phyloP scores from a whole-genome alignment of 768 basidiomycete genomes.

The Mycena vitilis region DNA sequence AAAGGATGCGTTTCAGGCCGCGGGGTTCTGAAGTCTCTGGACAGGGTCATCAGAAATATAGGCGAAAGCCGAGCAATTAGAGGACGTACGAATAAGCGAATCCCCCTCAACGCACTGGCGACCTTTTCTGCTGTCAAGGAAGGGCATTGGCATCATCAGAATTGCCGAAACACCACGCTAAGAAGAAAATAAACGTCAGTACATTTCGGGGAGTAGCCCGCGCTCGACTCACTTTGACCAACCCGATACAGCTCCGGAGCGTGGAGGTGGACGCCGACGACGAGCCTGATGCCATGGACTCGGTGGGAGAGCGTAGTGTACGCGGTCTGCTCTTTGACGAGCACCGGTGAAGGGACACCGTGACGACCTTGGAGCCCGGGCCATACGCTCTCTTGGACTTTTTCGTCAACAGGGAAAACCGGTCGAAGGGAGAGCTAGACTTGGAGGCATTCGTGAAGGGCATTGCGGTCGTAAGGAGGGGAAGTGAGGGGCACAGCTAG shows the following conservation, averaged over 20 bases:
- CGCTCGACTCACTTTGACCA: conserved; percentile 5
- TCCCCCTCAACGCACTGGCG: no score
- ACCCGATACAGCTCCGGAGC: neutral
- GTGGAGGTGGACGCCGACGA: no score
- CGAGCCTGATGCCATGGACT: neutral
- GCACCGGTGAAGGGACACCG: neutral
- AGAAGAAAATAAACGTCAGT: neutral
- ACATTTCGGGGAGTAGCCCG: neutral
- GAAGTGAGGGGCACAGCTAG: neutral
- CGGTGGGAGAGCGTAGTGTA: neutral
- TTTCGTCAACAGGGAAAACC: neutral
- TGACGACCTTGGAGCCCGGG: neutral
- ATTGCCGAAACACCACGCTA: conserved; percentile 14
- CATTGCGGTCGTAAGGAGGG: neutral
- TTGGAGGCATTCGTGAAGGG: neutral
- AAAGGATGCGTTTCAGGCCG: neutral
- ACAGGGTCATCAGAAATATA: no score
- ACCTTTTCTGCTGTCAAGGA: neutral
- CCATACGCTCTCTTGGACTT: neutral
- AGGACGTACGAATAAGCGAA: neutral
- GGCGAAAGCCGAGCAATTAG: no score
- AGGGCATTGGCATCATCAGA: conserved; percentile 13
- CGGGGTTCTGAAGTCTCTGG: neutral
- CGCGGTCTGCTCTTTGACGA: neutral
- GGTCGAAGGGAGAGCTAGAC: no score